Conservation (phyloP, 2,329 filamentous ascomycete genomes). For the Trichothecium sympodiale region DNA sequence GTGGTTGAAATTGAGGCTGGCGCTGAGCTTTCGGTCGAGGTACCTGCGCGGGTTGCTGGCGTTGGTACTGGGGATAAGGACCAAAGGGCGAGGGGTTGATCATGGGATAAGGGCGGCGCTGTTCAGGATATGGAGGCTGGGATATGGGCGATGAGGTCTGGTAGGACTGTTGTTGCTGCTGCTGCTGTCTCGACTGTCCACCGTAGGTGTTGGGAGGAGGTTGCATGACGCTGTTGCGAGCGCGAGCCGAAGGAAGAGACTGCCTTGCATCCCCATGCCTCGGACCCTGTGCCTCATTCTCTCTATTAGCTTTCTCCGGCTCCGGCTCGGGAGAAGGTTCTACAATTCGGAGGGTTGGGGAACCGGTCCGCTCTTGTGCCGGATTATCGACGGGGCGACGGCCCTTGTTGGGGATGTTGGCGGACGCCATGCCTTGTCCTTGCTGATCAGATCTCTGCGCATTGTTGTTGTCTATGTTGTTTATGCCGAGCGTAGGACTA, state of each 20-base stretch:
- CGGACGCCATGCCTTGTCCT: slow-evolving; percentile 3
- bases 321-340: slow-evolving; percentile 20
- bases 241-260: not conserved
- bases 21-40: not conserved
- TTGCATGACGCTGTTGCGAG: not conserved
- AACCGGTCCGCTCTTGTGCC: slow-evolving; percentile 13
- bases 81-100: slow-evolving; percentile 9
- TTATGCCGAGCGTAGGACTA: slow-evolving; percentile 29
- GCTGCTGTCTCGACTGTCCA: slow-evolving; percentile 7
- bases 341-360: slow-evolving; percentile 25
- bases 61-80: slow-evolving; percentile 6
- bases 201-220: slow-evolving; percentile 6
- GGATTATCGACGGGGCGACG: slow-evolving; percentile 8
- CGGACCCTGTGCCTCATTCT: too few species aligned
- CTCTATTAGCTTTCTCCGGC: too few species aligned
- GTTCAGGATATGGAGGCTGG: not conserved
- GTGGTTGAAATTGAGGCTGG: slow-evolving; percentile 4
- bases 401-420: slow-evolving; percentile 1
- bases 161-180: slow-evolving; percentile 7
- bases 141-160: not conserved
- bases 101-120: not conserved
- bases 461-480: slow-evolving; percentile 5
- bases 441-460: slow-evolving; percentile 6
- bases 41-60: slow-evolving; percentile 4
- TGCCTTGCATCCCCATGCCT: slow-evolving; percentile 1